Evolutionary conservation across 805 yeast species (phyloP).

Genomic region (Kluyveromyces wickerhamii): DNA sequence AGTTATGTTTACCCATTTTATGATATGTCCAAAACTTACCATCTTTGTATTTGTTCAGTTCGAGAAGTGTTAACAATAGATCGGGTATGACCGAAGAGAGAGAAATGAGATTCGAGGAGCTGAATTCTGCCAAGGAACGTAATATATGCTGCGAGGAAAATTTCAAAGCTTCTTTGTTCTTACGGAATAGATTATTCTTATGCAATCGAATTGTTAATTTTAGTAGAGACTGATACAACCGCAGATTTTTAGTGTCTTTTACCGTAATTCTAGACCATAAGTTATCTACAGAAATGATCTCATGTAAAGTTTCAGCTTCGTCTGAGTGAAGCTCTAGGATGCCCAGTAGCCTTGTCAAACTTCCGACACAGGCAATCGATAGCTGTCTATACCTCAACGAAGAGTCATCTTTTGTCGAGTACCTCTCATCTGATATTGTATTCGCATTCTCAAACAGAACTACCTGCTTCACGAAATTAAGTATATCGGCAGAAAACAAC

Average conservation of each 20-base stretch:
- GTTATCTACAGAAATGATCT: slow-evolving; percentile 35
- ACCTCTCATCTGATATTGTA: slow-evolving; percentile 68
- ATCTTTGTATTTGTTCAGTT: slow-evolving; percentile 38
- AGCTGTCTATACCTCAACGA: slow-evolving; percentile 55
- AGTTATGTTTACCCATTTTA: slow-evolving; percentile 38
- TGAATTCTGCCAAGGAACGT: slow-evolving; percentile 28
- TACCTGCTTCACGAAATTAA: slow-evolving; percentile 46
- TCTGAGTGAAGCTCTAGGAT: slow-evolving; percentile 18
- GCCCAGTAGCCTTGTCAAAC: slow-evolving; percentile 34
- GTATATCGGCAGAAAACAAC: slow-evolving; percentile 46
- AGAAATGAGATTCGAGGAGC: slow-evolving; percentile 31
- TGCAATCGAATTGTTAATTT: slow-evolving; percentile 30
- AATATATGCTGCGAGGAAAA: slow-evolving; percentile 26
- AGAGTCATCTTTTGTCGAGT: slow-evolving; percentile 57
- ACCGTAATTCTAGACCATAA: slow-evolving; percentile 38
- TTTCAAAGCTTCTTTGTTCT: slow-evolving; percentile 27
- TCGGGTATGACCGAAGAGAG: slow-evolving; percentile 42
- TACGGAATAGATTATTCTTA: slow-evolving; percentile 12
- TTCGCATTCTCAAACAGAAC: slow-evolving; percentile 50
- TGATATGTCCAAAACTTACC: slow-evolving; percentile 47
- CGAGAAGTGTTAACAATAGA: slow-evolving; percentile 40
- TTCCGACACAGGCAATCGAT: slow-evolving; percentile 39
- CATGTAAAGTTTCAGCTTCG: slow-evolving; percentile 16
- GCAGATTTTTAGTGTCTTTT: slow-evolving; percentile 32
- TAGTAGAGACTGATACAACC: slow-evolving; percentile 36